Evolutionary conservation across 2,329 filamentous ascomycete genomes (phyloP), one percentile per base, ranked within the genome.

Genomic region (Aulographum hederae): DNA sequence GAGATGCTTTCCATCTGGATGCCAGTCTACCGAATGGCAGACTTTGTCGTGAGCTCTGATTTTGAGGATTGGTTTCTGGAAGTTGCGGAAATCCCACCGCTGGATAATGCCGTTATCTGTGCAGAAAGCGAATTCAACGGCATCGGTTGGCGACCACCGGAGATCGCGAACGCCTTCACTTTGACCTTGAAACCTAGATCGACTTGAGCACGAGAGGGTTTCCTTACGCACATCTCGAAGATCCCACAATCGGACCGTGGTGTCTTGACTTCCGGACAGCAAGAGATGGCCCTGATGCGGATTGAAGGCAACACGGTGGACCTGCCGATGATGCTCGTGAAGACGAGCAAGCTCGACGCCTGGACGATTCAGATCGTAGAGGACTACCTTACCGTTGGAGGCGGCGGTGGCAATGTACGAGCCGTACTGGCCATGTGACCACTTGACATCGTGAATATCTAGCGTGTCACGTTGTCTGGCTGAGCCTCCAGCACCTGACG

Each of bases 21-120:
- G 71, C 69, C 70, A 76, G 45, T 76, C 71, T 21, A 76, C 62
- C 4, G 68, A 60, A 37, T 64, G 70, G 51, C 70, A 75, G 4
- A 58, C 59, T 38, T 61, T 63, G 39, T 69, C 63, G 44, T 76
- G 71, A 27, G 69, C 71, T 20, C 66, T 37, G 34, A 75, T 68
- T 39, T 65, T 67, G 41, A 74, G 52, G 42, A 69, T 58, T 5
- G 71, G 63, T 17, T 60, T 58, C 40, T 60, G 66, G 32, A 60
- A 53, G 38, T 69, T 63, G 34, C 69, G 63, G 37, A 64, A 64
- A 46, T 76, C 71, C 71, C 71, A 76, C 38, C 66, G 57, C 45
- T 75, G 70, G 28, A 76, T 63, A 33, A 60, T 63, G 26, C 71
- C 71, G 39, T 66, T 68, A 45, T 76, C 71, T 12, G 71, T 73